phyloP scores from a whole-genome alignment of 495 filamentous ascomycete genomes.

The Cercophora samala region DNA sequence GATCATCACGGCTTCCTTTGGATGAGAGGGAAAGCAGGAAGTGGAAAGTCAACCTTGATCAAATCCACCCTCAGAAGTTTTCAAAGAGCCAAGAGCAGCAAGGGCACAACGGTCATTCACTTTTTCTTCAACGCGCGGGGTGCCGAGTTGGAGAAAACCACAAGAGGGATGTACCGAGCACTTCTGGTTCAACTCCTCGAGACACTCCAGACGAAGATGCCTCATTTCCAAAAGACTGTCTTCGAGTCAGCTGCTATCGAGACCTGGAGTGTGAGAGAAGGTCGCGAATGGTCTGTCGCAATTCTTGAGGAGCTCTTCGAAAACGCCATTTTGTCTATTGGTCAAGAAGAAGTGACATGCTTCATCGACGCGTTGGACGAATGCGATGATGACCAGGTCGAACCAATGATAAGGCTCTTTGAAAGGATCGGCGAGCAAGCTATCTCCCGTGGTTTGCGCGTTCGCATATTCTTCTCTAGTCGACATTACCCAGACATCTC shows the following conservation, averaged over 20 bases:
- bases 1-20: conserved; percentile 53
- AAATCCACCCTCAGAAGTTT: conserved; percentile 31
- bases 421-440: conserved; percentile 28
- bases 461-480: conserved; percentile 47
- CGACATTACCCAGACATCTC: conserved; percentile 50
- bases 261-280: conserved; percentile 18
- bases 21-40: conserved; percentile 57
- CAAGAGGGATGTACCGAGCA: conserved; percentile 55
- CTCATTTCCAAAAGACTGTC: conserved; percentile 23
- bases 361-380: conserved; percentile 48
- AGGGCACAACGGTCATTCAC: conserved; percentile 18
- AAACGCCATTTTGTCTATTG: conserved; percentile 27
- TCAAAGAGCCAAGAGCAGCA: conserved; percentile 13
- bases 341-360: conserved; percentile 24
- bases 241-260: conserved; percentile 23
- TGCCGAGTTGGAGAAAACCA: conserved; percentile 48
- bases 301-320: conserved; percentile 33
- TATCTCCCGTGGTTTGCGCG: conserved; percentile 4
- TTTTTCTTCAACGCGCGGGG: conserved; percentile 42
- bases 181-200: conserved; percentile 39
- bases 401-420: conserved; percentile 38
- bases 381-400: conserved; percentile 35
- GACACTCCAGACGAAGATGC: conserved; percentile 29
- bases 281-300: conserved; percentile 29
- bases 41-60: conserved; percentile 50